These are phyloP conservation scores for Oehlia diaphana DNA, from an alignment of 192 early-diverging fungal species.

Conservation along the genomic window DNA sequence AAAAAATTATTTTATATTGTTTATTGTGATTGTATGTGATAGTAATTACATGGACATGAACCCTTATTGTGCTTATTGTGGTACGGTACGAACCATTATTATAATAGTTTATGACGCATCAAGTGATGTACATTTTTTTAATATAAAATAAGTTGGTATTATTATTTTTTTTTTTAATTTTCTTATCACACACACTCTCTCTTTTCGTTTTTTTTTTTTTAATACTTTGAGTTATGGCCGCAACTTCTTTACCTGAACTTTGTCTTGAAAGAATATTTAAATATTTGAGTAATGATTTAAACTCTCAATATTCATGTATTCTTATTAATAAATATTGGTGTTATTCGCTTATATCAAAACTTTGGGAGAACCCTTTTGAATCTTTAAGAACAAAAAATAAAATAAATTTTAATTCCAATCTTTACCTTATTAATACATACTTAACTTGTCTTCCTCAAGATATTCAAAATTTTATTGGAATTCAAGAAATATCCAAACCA, in stretches of 20 bases:
- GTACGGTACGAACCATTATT: no score
- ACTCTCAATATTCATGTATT: background rate
- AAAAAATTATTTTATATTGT: no score
- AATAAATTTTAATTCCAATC: background rate
- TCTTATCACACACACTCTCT: background rate
- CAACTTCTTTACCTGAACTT: background rate
- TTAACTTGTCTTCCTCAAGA: background rate
- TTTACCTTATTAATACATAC: background rate
- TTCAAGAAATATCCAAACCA: background rate
- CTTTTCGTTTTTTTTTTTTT: no score
- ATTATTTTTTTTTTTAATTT: no score
- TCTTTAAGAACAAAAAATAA: background rate
- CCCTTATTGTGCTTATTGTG: no score
- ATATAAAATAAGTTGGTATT: no score
- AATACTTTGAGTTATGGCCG: background rate
- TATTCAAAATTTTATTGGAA: background rate
- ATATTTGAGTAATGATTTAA: background rate
- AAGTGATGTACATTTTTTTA: no score
- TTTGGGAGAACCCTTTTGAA: conserved; percentile 2
- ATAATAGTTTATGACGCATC: no score
- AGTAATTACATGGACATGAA: no score
- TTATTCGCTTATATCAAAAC: background rate
- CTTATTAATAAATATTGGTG: background rate
- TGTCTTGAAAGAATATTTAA: conserved; percentile 4
- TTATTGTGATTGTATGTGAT: no score